Evolutionary conservation across 1,139 yeast genomes (phyloP), one percentile per base, ranked within the genome.

Genomic region (Candida freyschussii): DNA sequence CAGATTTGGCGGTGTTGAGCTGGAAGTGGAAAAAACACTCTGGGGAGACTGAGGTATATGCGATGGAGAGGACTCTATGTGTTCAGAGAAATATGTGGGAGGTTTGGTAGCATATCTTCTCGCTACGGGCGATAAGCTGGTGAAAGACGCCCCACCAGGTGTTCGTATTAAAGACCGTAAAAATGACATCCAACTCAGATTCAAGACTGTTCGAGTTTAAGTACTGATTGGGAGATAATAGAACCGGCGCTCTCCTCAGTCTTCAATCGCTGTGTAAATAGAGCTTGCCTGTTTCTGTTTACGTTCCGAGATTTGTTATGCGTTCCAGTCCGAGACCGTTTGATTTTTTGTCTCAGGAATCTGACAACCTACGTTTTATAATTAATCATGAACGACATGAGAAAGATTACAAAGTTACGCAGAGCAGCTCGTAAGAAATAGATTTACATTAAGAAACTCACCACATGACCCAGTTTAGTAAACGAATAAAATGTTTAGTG

Each of bases 401-500:
- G 37, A 39, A n/a, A n/a, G n/a, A n/a, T n/a, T n/a, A n/a, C n/a
- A n/a, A n/a, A n/a, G 13, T 14, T 20, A 19, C 7, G n/a, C 3
- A 5, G 2, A 27, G 9, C 23, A 27, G 12, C n/a, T 12, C n/a
- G n/a, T n/a, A n/a, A n/a, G 41, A 39, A 35, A 41, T 39, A 39
- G 39, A 39, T 41, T 40, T 43, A 43, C 47, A 43, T 43, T 43
- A 43, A 35, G n/a, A 34, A 39, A 32, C 33, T 36, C 37, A 33
- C 33, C 36, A 31, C 39, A 30, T 32, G 14, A 35, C 34, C 41
- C 36, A 34, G 22, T 21, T 32, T 21, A 17, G 20, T 21, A 13
- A 18, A 10, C 17, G 12, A 21, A 23, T 17, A 23, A 28, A 13
- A 27, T 22, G 32, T 30, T 36, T 67, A 69, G 59, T 71, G 77